Conservation (phyloP, 2,329 filamentous ascomycete genomes). For the Alternaria alternata region DNA sequence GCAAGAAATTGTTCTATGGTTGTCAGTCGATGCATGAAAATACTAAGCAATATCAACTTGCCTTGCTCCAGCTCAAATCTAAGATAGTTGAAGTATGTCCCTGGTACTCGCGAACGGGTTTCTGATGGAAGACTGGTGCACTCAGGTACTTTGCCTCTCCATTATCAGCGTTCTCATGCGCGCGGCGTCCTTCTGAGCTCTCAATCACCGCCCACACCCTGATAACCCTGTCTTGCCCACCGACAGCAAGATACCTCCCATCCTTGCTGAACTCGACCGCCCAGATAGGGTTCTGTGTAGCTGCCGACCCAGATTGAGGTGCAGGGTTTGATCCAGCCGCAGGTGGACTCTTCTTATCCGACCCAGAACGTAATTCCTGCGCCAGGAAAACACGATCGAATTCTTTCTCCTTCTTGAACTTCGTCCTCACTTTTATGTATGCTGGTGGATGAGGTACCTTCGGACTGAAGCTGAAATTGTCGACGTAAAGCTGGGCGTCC, state of each 20-base stretch:
- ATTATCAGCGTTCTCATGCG: conserved; percentile 75
- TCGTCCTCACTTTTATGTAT: conserved; percentile 85
- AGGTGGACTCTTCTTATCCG: conserved; percentile 40
- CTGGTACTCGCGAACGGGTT: conserved; percentile 79
- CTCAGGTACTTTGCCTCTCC: conserved; percentile 72
- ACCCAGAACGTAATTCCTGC: conserved; percentile 79
- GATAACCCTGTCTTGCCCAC: conserved; percentile 85
- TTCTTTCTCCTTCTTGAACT: conserved; percentile 81
- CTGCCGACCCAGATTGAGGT: conserved; percentile 45
- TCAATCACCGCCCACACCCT: conserved; percentile 90
- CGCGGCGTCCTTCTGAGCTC: conserved; percentile 77
- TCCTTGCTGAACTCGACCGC: conserved; percentile 91
- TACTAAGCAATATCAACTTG: conserved; percentile 29
- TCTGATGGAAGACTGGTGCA: conserved; percentile 86
- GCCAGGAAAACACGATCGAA: conserved; percentile 91
- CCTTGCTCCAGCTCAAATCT: conserved; percentile 96
- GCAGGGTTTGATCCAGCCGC: conserved; percentile 37
- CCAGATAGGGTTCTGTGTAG: conserved; percentile 77
- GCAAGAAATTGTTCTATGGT: conserved; percentile 82
- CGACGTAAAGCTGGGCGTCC: conserved; percentile 82
- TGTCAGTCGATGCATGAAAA: not conserved
- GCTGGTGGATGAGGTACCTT: conserved; percentile 87
- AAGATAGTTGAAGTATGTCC: conserved; percentile 88
- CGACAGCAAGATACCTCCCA: conserved; percentile 89
- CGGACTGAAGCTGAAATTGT: conserved; percentile 78